phyloP scores from a whole-genome alignment of 176 grass and related monocot species.

The Lolium perenne region DNA sequence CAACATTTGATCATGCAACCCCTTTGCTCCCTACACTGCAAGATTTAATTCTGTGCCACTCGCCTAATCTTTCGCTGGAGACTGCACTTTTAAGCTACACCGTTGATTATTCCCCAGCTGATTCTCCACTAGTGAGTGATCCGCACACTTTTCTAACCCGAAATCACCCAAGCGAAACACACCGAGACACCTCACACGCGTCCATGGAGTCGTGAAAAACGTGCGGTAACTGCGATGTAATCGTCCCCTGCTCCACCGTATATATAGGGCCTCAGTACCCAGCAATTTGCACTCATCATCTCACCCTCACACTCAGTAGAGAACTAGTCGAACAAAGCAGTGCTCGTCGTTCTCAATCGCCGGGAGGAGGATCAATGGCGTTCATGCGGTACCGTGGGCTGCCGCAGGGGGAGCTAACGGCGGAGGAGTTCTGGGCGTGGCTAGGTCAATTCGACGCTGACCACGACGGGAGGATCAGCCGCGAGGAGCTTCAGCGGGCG shows the following conservation, averaged over 20 bases:
- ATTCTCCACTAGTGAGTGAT: conserved; percentile 15
- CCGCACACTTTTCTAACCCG: background rate
- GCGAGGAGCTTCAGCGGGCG: conserved; percentile 65
- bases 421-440: conserved; percentile 74
- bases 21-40: background rate
- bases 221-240: background rate
- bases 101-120: conserved; percentile 20
- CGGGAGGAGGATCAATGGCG: conserved; percentile 42
- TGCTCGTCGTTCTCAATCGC: background rate
- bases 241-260: background rate
- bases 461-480: conserved; percentile 57
- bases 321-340: background rate
- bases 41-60: background rate
- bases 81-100: conserved; percentile 23
- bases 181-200: background rate
- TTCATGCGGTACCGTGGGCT: conserved; percentile 54
- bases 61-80: background rate
- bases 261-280: background rate
- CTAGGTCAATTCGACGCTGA: conserved; percentile 77
- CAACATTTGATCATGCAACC: background rate
- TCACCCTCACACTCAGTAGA: background rate
- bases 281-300: background rate
- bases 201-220: conserved; percentile 2
- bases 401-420: conserved; percentile 67
- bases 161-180: conserved; percentile 4